These are phyloP conservation scores for Neoarthrinium moseri DNA, from an alignment of 2,329 filamentous ascomycete genomes.

Conservation along the genomic window DNA sequence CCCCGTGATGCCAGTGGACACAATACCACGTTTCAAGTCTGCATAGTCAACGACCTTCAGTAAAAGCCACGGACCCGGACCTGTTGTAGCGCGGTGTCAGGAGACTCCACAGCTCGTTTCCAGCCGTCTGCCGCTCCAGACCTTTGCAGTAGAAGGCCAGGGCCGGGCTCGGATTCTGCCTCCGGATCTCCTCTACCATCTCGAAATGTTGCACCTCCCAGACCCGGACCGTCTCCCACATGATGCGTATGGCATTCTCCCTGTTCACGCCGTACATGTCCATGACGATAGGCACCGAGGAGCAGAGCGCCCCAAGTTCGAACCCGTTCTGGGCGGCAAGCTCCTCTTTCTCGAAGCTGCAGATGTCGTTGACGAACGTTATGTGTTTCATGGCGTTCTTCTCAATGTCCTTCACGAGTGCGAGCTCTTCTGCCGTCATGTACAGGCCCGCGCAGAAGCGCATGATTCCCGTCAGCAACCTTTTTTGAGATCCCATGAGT, in stretches of 20 bases:
- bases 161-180: not conserved
- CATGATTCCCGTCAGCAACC: not conserved
- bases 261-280: not conserved
- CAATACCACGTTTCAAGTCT: too few species aligned
- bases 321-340: not conserved
- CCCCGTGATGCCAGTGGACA: too few species aligned
- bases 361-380: not conserved
- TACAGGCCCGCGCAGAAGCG: not conserved
- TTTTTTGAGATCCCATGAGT: not conserved
- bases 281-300: not conserved
- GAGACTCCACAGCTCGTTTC: not conserved
- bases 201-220: not conserved
- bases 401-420: not conserved
- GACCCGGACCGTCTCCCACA: not conserved
- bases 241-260: not conserved
- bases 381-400: not conserved
- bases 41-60: too few species aligned
- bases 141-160: not conserved
- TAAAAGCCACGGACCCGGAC: too few species aligned
- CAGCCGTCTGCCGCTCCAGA: not conserved
- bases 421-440: not conserved
- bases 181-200: not conserved
- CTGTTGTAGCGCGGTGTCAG: not conserved
- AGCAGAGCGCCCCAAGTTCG: not conserved
- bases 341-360: not conserved